These are phyloP conservation scores for Arachis stenosperma DNA, from an alignment of 306 rosid species.

Conservation along the genomic window DNA sequence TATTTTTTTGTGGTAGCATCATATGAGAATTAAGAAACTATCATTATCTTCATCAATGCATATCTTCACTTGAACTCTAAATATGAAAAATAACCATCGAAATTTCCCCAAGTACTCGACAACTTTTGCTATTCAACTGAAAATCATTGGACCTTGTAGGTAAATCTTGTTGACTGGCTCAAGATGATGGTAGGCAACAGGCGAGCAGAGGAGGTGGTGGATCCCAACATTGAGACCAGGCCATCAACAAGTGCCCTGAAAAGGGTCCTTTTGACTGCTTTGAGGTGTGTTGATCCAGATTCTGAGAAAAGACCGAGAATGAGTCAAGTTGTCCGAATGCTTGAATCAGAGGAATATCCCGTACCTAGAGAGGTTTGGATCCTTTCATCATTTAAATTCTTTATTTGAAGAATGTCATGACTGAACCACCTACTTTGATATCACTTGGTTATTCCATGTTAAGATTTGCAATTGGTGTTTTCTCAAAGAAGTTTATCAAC, in stretches of 20 bases:
- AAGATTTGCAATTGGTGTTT: slow-evolving; percentile 18
- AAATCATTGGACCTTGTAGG: slow-evolving; percentile 57
- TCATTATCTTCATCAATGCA: slow-evolving; percentile 20
- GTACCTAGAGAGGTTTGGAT: slow-evolving; percentile 78
- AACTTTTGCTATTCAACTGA: slow-evolving; percentile 19
- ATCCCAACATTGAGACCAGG: slow-evolving; percentile 81
- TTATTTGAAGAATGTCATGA: slow-evolving; percentile 5
- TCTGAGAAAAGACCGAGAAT: slow-evolving; percentile 84
- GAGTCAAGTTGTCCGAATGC: slow-evolving; percentile 97
- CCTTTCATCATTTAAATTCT: slow-evolving; percentile 13
- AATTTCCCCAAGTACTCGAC: slow-evolving; percentile 27
- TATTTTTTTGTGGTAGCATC: too few relatives aligned
- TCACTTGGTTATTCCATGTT: slow-evolving; percentile 3
- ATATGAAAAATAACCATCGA: neutral
- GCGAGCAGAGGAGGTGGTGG: slow-evolving; percentile 90
- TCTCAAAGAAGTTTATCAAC: slow-evolving; percentile 24
- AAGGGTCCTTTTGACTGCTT: slow-evolving; percentile 83
- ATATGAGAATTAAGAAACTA: slow-evolving; percentile 11
- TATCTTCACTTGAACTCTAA: slow-evolving; percentile 26
- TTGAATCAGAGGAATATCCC: slow-evolving; percentile 92
- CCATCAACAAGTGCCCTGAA: slow-evolving; percentile 92
- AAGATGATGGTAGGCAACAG: slow-evolving; percentile 93
- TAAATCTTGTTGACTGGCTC: slow-evolving; percentile 93
- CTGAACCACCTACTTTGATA: slow-evolving; percentile 15
- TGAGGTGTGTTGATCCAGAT: slow-evolving; percentile 94